Evolutionary conservation across 2,329 filamentous ascomycete genomes (phyloP).

Genomic region (Fusarium sp.): DNA sequence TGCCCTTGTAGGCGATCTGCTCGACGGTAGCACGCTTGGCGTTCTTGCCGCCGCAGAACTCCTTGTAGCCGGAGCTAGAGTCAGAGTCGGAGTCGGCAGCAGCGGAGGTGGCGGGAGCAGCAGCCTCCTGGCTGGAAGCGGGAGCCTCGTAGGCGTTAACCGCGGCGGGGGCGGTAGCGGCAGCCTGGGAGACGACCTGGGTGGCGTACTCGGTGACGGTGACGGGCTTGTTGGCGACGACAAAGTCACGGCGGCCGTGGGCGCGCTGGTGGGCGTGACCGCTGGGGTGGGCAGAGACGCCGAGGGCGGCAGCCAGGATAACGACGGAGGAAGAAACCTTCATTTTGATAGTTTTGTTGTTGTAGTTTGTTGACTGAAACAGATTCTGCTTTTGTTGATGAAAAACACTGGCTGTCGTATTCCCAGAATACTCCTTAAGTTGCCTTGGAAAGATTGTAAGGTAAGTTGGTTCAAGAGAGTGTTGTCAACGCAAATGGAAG

Average conservation of each 20-base stretch:
- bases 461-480: slow-evolving; percentile 42
- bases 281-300: slow-evolving; percentile 57
- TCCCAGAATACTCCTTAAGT: slow-evolving; percentile 39
- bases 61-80: slow-evolving; percentile 41
- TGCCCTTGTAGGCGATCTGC: slow-evolving; percentile 62
- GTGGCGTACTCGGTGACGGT: slow-evolving; percentile 43
- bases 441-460: slow-evolving; percentile 41
- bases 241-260: slow-evolving; percentile 50
- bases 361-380: slow-evolving; percentile 24
- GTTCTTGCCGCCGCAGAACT: slow-evolving; percentile 53
- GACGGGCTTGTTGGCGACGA: slow-evolving; percentile 51
- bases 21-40: slow-evolving; percentile 60
- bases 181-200: slow-evolving; percentile 19
- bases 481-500: slow-evolving; percentile 38
- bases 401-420: slow-evolving; percentile 28
- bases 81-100: slow-evolving; percentile 23
- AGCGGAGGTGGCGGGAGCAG: slow-evolving; percentile 1
- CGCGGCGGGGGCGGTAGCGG: slow-evolving; percentile 8
- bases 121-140: background rate
- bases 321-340: slow-evolving; percentile 55
- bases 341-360: slow-evolving; percentile 48
- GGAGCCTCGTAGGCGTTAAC: slow-evolving; percentile 3
- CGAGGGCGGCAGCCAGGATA: slow-evolving; percentile 55
- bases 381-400: slow-evolving; percentile 18
- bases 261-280: slow-evolving; percentile 53